Evolutionary conservation across 1,284 basidiomycete genomes (phyloP).

Genomic region (Ganoderma meredithae): DNA sequence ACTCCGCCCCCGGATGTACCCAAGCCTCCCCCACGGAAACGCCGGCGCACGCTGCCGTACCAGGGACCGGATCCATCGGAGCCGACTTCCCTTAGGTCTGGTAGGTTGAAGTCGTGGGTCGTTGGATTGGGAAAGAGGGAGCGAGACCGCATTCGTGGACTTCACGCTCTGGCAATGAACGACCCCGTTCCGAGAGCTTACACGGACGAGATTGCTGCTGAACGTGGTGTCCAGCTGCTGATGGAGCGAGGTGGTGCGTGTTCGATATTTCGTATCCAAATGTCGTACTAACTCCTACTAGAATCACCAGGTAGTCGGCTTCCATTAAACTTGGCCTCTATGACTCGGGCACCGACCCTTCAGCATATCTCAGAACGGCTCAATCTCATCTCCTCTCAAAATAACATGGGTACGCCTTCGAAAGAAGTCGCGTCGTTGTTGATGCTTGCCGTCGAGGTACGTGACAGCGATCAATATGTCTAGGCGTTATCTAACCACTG

Average conservation of each 20-base stretch:
- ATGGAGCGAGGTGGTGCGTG: slow-evolving; percentile 68
- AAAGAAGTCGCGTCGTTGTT: slow-evolving; percentile 71
- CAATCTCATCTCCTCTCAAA: slow-evolving; percentile 81
- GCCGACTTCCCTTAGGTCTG: slow-evolving; percentile 59
- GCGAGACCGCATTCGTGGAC: slow-evolving; percentile 68
- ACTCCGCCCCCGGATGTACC: slow-evolving; percentile 66
- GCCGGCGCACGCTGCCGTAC: slow-evolving; percentile 73
- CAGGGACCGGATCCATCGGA: slow-evolving; percentile 67
- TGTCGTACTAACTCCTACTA: slow-evolving; percentile 37
- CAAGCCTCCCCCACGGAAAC: slow-evolving; percentile 73
- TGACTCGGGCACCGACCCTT: slow-evolving; percentile 72
- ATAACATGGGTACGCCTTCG: slow-evolving; percentile 67
- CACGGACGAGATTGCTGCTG: slow-evolving; percentile 73
- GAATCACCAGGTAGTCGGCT: slow-evolving; percentile 76
- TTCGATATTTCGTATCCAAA: neutral
- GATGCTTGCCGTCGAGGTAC: slow-evolving; percentile 79
- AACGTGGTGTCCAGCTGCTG: slow-evolving; percentile 69
- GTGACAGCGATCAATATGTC: neutral
- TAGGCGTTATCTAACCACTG: neutral
- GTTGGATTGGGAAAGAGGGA: slow-evolving; percentile 75
- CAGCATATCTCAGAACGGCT: slow-evolving; percentile 82
- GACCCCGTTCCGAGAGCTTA: slow-evolving; percentile 49
- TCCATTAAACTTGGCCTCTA: slow-evolving; percentile 72
- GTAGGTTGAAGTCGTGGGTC: slow-evolving; percentile 77
- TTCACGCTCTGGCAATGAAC: slow-evolving; percentile 48